phyloP scores from a whole-genome alignment of 441 rosid genomes.

The Euphorbia corollata region DNA sequence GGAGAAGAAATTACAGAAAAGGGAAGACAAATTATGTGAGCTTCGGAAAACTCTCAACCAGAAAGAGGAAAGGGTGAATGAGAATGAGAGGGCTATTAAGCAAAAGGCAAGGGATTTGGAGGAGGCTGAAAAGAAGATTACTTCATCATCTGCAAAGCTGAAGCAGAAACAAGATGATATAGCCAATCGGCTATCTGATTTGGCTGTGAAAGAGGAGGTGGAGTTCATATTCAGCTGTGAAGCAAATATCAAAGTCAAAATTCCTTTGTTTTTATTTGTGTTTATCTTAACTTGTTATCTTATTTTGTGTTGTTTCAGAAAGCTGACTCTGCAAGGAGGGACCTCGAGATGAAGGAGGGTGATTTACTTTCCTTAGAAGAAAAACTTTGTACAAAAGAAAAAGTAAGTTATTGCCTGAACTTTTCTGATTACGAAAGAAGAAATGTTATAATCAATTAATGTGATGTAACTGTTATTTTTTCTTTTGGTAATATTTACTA shows the following conservation, averaged over 20 bases:
- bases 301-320: constrained; percentile 35
- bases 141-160: constrained; percentile 39
- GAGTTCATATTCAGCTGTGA: constrained; percentile 17
- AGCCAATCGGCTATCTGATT: constrained; percentile 37
- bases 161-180: constrained; percentile 50
- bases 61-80: constrained; percentile 47
- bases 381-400: constrained; percentile 55
- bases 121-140: constrained; percentile 45
- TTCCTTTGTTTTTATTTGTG: background rate
- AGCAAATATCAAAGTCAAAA: background rate
- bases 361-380: constrained; percentile 51
- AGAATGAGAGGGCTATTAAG: constrained; percentile 39
- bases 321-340: constrained; percentile 35
- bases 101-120: constrained; percentile 49
- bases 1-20: constrained; percentile 50
- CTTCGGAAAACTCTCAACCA: constrained; percentile 43
- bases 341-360: constrained; percentile 46
- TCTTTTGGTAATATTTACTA: no score
- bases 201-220: constrained; percentile 58
- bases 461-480: background rate
- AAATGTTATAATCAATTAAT: background rate
- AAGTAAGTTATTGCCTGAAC: constrained; percentile 37
- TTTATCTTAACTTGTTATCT: constrained; percentile 4
- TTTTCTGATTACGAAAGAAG: background rate
- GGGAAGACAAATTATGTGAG: constrained; percentile 47